Evolutionary conservation across 1,139 yeast species (phyloP), one percentile per base, ranked within the genome.

Genomic region (Pichia kudriavzevii): DNA sequence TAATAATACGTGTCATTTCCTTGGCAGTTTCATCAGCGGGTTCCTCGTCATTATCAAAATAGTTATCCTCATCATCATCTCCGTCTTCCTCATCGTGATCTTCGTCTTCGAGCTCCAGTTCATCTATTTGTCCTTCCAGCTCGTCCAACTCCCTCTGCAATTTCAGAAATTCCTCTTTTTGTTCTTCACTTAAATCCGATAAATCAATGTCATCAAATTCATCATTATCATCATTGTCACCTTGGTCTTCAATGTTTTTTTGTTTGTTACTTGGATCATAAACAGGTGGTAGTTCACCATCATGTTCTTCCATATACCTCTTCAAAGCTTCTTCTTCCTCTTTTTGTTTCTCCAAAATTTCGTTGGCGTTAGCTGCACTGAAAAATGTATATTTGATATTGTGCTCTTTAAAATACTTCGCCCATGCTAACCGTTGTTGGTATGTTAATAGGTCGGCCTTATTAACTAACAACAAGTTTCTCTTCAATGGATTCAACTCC

Each of bases 371-470:
- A 20, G 77, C 77, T 22, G 99, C 99, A 39, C 95, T 83, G 66
- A 91, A 93, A 54, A 91, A 93, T 0, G 94, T 94, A 56, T 77
- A 93, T 42, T 79, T 72, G 47, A 91, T 87, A n/a, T 68, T 66
- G 46, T 73, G 67, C 13, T 66, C 60, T 27, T 69, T 66, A 56
- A 93, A 87, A 57, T 83, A 87, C 35, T 74, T 71, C 1, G 96
- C 94, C 97, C 98, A 93, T 7, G 69, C 67, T 34, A 73, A 59
- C 58, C 98, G 72, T 61, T 91, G 98, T 21, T 67, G 66, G 35
- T 67, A 66, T 1, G 91, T 77, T 49, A 93, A 68, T 52, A 91
- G 62, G 68, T 93, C 99, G 3, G 98, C 94, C 56, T 93, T 93
- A 59, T 93, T 93, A 22, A 93, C 94, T 49, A 93, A 68, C 49